Conservation (phyloP, 2,329 filamentous ascomycete species). For the Diplodia intermedia region DNA sequence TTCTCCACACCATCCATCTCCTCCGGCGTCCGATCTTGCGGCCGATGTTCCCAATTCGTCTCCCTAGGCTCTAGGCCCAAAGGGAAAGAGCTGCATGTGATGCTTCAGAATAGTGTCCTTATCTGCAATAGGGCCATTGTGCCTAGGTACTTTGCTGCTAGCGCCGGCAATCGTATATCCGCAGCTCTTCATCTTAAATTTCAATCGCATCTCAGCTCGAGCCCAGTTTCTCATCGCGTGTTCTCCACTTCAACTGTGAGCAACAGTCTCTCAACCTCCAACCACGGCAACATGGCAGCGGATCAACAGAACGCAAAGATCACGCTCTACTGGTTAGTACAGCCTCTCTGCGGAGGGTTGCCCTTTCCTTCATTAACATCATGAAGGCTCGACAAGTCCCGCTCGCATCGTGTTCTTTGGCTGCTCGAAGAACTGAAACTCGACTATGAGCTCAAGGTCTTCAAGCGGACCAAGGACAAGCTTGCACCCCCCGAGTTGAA, state of each 20-base stretch:
- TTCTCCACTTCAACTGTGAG: background rate
- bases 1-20: background rate
- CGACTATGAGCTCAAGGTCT: slow-evolving; percentile 79
- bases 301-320: slow-evolving; percentile 44
- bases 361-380: background rate
- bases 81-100: slow-evolving; percentile 7
- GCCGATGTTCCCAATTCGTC: background rate
- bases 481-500: slow-evolving; percentile 80
- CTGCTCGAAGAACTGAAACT: slow-evolving; percentile 82
- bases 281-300: slow-evolving; percentile 34
- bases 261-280: background rate
- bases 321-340: slow-evolving; percentile 45
- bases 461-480: slow-evolving; percentile 69
- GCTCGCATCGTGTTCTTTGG: slow-evolving; percentile 84
- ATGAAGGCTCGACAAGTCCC: slow-evolving; percentile 81
- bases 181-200: slow-evolving; percentile 23
- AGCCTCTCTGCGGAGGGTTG: background rate
- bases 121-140: slow-evolving; percentile 4
- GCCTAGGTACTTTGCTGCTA: slow-evolving; percentile 29
- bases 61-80: background rate
- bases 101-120: slow-evolving; percentile 9
- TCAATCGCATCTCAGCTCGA: background rate
- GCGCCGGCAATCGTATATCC: slow-evolving; percentile 25
- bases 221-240: background rate
- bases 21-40: background rate